Percentiles rank a stretch among this genome's conserved stretches.
These are phyloP conservation scores for Hymenotorrendiella dingleyae DNA, from an alignment of 2,329 filamentous ascomycete species.

Conservation along the genomic window DNA sequence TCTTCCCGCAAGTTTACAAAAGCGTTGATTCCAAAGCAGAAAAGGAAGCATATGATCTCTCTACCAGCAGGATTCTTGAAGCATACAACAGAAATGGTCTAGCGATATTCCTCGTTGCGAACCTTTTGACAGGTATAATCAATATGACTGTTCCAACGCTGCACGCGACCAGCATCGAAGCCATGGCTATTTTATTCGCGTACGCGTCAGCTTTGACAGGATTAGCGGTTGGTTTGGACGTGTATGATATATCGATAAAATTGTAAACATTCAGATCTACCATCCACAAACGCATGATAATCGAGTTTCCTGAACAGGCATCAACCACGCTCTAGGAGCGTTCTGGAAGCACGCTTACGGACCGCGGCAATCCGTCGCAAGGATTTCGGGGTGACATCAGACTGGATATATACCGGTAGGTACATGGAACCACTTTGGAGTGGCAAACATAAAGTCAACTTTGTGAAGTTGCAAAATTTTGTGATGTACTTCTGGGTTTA, in stretches of 20 bases:
- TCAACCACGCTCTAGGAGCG: too few species aligned
- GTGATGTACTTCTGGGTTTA: too few species aligned
- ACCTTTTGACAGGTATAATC: slow-evolving; percentile 80
- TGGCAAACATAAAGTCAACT: too few species aligned
- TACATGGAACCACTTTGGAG: too few species aligned
- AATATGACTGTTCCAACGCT: slow-evolving; percentile 85
- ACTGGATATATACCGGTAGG: too few species aligned
- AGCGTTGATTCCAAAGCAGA: slow-evolving; percentile 47
- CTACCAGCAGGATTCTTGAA: slow-evolving; percentile 75
- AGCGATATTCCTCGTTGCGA: slow-evolving; percentile 78
- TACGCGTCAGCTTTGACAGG: slow-evolving; percentile 66
- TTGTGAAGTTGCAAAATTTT: too few species aligned
- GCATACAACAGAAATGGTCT: slow-evolving; percentile 88
- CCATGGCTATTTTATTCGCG: slow-evolving; percentile 68
- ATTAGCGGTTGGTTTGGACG: slow-evolving; percentile 62
- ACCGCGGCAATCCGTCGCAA: too few species aligned
- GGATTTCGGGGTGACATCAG: too few species aligned
- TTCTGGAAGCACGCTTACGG: too few species aligned
- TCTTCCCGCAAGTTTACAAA: slow-evolving; percentile 68
- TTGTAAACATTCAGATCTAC: too few species aligned
- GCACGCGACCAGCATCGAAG: slow-evolving; percentile 54
- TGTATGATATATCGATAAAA: slow-evolving; percentile 64
- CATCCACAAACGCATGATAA: too few species aligned
- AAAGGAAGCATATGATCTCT: slow-evolving; percentile 54
- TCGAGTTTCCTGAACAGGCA: too few species aligned